Base-by-base conservation (phyloP, 1,284 basidiomycete genomes). In the Lentinula novae-zelandiae region DNA sequence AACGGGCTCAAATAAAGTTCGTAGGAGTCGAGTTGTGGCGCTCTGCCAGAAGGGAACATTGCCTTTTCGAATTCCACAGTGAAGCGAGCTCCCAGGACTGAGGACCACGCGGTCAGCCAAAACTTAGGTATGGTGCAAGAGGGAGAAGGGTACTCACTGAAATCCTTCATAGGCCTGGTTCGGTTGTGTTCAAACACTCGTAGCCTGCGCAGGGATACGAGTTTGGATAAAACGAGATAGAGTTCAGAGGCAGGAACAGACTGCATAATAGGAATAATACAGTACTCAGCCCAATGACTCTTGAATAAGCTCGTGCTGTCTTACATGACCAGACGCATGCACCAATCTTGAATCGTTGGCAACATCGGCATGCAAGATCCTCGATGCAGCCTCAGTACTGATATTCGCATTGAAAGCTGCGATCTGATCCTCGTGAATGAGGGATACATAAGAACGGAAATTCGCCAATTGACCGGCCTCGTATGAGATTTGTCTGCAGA, bases 321-420 rank as follows among this genome's bases (percentile, higher is more conserved):
- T 65, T 67, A 58, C 63, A 63, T 34, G 60, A 56, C 61, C 66
- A 61, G 55, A 22, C 33, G 39, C 36, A 34, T 34, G 48, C 33
- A 76, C 64, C 53, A 75, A 63, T 58, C 75, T 74, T 49, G 73
- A 71, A 62, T 79, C 77, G 61, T 77, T 79, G 49, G 74, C 76
- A 52, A 77, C 75, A 65, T 79, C 78, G 22, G 72, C 72, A 65
- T 68, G 73, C 7, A 65, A 60, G 42, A 78, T 67, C 36, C 60
- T 69, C 36, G 67, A 61, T 49, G 62, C 64, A 38, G 64, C 51
- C 56, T 66, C 60, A 3, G 66, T 64, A 17, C 60, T 62, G 34
- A 70, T 67, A 58, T 34, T 48, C 5, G 40, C 57, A 53, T 65
- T 63, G 55, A 64, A 66, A 58, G 46, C 61, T 55, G 50, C 71